Percentiles rank a stretch among this genome's conserved stretches.
These are phyloP conservation scores for Phaffia australis DNA, from an alignment of 768 basidiomycete genomes.

Conservation along the genomic window DNA sequence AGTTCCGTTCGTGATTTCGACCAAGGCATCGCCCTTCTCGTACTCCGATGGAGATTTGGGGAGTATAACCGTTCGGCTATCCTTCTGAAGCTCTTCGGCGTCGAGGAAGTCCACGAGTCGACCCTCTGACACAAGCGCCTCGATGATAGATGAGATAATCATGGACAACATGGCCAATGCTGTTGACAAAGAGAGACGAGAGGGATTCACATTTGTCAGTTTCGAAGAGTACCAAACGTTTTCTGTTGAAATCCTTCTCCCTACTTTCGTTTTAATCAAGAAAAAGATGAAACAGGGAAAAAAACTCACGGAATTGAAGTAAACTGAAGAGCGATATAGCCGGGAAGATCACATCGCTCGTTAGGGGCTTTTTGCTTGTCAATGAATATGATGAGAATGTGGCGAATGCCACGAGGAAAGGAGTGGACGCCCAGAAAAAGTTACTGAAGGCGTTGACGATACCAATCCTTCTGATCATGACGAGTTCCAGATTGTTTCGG, in stretches of 20 bases:
- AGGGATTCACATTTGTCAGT: conserved; percentile 22
- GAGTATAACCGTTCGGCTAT: conserved; percentile 50
- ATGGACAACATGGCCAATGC: conserved; percentile 36
- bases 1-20: conserved; percentile 62
- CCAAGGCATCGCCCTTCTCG: conserved; percentile 45
- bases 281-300: conserved; percentile 4
- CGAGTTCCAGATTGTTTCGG: conserved; percentile 56
- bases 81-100: conserved; percentile 67
- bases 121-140: conserved; percentile 70
- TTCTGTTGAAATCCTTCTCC: too few species aligned
- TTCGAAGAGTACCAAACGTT: too few species aligned
- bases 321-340: conserved; percentile 82
- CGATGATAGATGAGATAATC: conserved; percentile 55
- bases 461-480: conserved; percentile 72
- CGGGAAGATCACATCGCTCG: conserved; percentile 90
- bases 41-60: conserved; percentile 8
- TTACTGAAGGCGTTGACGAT: conserved; percentile 43
- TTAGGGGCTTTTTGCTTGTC: conserved; percentile 51
- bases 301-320: conserved; percentile 52
- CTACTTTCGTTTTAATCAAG: conserved; percentile 4
- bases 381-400: conserved; percentile 40
- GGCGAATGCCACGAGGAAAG: conserved; percentile 35
- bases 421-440: conserved; percentile 37
- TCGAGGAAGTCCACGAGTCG: conserved; percentile 65
- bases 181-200: conserved; percentile 33